Conservation (phyloP, 768 basidiomycete genomes). For the Glaciozyma martinii region DNA sequence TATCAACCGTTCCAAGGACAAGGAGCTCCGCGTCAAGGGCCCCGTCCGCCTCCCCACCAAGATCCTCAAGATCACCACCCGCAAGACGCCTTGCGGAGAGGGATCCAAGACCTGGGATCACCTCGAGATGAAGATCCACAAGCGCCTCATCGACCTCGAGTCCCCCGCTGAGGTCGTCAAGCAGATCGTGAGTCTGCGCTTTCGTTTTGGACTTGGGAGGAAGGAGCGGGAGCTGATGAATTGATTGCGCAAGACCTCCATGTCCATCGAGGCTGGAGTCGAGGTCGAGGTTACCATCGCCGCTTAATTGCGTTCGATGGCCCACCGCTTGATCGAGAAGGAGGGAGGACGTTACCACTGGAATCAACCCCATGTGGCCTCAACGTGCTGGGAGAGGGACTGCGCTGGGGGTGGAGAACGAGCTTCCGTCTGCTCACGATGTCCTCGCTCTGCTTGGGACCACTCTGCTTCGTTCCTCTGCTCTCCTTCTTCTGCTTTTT, state of each 20-base stretch:
- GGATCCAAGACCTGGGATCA: slow-evolving; percentile 99
- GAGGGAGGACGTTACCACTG: too few species aligned
- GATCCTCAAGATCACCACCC: slow-evolving; percentile 96
- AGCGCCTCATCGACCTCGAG: slow-evolving; percentile 97
- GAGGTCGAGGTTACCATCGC: slow-evolving; percentile 53
- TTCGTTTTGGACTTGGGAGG: neutral
- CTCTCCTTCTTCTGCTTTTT: too few species aligned
- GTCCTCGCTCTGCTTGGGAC: too few species aligned
- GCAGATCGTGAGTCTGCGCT: slow-evolving; percentile 73
- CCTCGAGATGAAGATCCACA: slow-evolving; percentile 98
- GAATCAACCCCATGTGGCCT: too few species aligned
- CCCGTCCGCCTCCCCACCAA: slow-evolving; percentile 98
- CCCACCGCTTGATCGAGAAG: too few species aligned
- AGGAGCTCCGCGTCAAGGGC: slow-evolving; percentile 97
- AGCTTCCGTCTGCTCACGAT: too few species aligned
- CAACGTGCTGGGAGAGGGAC: too few species aligned
- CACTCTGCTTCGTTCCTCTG: too few species aligned
- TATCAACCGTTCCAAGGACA: slow-evolving; percentile 98
- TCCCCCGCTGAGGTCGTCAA: slow-evolving; percentile 98
- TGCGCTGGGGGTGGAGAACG: too few species aligned
- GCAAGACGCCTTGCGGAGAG: slow-evolving; percentile 99
- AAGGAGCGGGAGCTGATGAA: neutral
- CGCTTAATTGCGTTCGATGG: too few species aligned
- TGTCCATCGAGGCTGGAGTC: slow-evolving; percentile 97
- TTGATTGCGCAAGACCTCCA: slow-evolving; percentile 64